Base-by-base conservation (phyloP, 2,329 filamentous ascomycete species). In the Rhynchosporium secalis region DNA sequence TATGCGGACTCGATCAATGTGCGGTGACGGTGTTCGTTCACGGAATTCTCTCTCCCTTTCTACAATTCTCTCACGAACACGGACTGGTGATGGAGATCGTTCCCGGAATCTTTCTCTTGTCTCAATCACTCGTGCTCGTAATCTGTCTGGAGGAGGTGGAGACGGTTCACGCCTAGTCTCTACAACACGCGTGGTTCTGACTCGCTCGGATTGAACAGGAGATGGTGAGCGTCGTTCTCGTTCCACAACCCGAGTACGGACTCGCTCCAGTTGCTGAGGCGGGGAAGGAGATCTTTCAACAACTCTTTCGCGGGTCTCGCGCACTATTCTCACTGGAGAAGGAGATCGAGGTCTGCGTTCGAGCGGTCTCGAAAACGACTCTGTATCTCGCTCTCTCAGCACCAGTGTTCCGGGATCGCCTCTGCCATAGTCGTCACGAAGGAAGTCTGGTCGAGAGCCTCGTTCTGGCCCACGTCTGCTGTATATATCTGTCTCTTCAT, bases 101-200 rank as follows among this genome's bases (percentile, higher is more conserved):
- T 72, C 69, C 61, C 71, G 62, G 20, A 69, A 58, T 60, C 71
- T 68, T 56, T 72, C 70, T 57, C 70, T 59, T 10, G 70, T 72
- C 59, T 74, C 72, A 12, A 70, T 66, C 9, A 73, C 68, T 67
- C 72, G 65, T 47, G 70, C 67, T 33, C 71, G 70, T 13, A 73
- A 63, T 58, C 68, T 62, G 51, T 69, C 68, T n/a, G 65, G 67
- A 40, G 68, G 66, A 60, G 70, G 69, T 47, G 69, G 68, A n/a
- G 63, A 64, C 43, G 67, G 69, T 61, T 72, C 70, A 38, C 69
- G 66, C 45, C 52, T 36, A 36, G 6, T 61, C 48, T 71, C 69
- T 9, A 71, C 63, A 38, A 71, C 62, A 48, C 69, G 57, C 29
- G 62, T 60, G 7, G 63, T 64, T 36, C 69, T 64, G 31, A 67